A percentile compares a stretch with the other conserved stretches of the same genome.
These are phyloP conservation scores for Yamadazyma mexicana DNA, from an alignment of 1,139 yeast species.

Conservation along the genomic window DNA sequence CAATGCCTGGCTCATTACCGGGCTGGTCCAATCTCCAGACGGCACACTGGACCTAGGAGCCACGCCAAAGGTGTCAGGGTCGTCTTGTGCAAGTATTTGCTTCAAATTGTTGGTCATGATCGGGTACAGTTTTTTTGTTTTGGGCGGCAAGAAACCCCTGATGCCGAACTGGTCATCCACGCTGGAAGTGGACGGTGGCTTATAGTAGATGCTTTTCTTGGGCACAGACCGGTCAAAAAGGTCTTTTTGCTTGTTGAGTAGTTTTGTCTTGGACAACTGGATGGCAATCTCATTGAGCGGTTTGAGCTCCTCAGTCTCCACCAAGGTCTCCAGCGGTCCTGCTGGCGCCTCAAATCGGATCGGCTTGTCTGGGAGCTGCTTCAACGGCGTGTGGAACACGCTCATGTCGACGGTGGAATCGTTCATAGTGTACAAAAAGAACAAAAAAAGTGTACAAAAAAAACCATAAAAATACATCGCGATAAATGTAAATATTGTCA, in stretches of 20 bases:
- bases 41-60: slow-evolving; percentile 16
- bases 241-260: slow-evolving; percentile 14
- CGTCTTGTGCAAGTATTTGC: slow-evolving; percentile 6
- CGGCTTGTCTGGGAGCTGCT: slow-evolving; percentile 14
- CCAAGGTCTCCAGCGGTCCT: slow-evolving; percentile 3
- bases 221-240: slow-evolving; percentile 11
- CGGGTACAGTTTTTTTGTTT: slow-evolving; percentile 15
- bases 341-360: slow-evolving; percentile 6
- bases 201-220: slow-evolving; percentile 33
- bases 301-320: slow-evolving; percentile 8
- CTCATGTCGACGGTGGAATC: slow-evolving; percentile 9
- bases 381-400: slow-evolving; percentile 16
- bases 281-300: slow-evolving; percentile 21
- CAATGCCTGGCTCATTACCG: slow-evolving; percentile 38
- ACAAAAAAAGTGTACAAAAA: background rate
- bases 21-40: slow-evolving; percentile 44
- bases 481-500: background rate
- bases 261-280: slow-evolving; percentile 20
- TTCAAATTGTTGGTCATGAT: slow-evolving; percentile 10
- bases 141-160: slow-evolving; percentile 32
- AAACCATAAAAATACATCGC: background rate
- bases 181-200: slow-evolving; percentile 33
- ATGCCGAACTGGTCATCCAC: slow-evolving; percentile 31
- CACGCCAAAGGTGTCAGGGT: background rate
- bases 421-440: slow-evolving; percentile 5